Percentiles rank a stretch among this genome's conserved stretches.
Conservation (phyloP, 306 rosid genomes). For the Vigna mungo region DNA sequence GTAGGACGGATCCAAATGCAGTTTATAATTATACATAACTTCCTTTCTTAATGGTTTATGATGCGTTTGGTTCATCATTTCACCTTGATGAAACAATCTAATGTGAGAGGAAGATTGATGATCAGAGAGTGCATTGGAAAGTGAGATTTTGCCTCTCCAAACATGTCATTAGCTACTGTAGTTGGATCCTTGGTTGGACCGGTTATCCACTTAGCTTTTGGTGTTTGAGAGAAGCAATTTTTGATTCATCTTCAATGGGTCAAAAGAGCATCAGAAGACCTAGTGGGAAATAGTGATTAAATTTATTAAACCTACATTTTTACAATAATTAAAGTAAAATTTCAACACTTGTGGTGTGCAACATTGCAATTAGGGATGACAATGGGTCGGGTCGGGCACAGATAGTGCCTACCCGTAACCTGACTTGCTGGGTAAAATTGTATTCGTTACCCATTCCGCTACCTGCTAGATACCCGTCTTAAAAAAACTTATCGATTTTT, state of each 20-base stretch:
- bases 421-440: too few relatives aligned
- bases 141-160: neutral
- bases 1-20: constrained; percentile 37
- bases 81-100: neutral
- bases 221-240: neutral
- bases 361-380: neutral
- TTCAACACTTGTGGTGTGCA: neutral
- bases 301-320: neutral
- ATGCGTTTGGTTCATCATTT: neutral
- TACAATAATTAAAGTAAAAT: neutral
- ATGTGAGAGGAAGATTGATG: neutral
- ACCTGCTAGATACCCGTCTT: too few relatives aligned
- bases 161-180: neutral
- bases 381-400: too few relatives aligned
- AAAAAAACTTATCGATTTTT: too few relatives aligned
- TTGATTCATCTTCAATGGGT: neutral
- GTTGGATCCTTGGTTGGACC: constrained; percentile 34
- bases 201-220: neutral
- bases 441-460: too few relatives aligned
- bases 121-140: neutral
- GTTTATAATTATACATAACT: constrained; percentile 30
- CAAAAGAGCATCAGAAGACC: neutral
- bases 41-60: constrained; percentile 14
- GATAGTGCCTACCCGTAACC: too few relatives aligned
- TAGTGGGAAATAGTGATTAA: neutral